Percentiles rank a stretch among this genome's conserved stretches.
phyloP scores from a whole-genome alignment of 1,139 yeast genomes.

The Candida sp. region DNA sequence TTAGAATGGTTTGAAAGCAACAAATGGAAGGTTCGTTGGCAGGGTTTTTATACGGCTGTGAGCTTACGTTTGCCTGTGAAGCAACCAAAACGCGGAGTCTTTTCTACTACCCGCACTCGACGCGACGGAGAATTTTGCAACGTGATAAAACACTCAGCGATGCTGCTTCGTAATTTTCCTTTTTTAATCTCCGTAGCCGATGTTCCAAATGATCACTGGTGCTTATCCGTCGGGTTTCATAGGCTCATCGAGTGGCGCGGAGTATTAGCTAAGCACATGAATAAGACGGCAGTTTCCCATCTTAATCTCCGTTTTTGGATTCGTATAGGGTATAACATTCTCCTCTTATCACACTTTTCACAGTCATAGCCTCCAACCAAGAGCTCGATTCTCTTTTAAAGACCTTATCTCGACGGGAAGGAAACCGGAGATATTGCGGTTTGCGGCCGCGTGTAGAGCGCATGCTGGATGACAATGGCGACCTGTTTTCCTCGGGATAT shows the following conservation, averaged over 20 bases:
- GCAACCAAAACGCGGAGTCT: background rate
- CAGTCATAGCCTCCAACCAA: too few relatives aligned
- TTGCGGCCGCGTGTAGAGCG: conserved; percentile 58
- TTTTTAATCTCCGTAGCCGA: background rate
- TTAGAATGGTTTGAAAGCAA: background rate
- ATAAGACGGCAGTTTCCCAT: too few relatives aligned
- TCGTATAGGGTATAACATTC: too few relatives aligned
- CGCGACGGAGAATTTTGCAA: background rate
- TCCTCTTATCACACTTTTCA: too few relatives aligned
- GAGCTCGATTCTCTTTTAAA: too few relatives aligned
- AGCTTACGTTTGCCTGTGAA: background rate
- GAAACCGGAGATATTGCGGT: conserved; percentile 59
- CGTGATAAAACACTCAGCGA: background rate
- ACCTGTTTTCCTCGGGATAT: conserved; percentile 48
- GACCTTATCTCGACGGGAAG: conserved; percentile 50
- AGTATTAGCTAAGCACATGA: too few relatives aligned
- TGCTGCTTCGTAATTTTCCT: background rate
- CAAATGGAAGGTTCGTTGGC: background rate
- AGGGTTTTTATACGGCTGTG: background rate
- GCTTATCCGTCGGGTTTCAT: too few relatives aligned
- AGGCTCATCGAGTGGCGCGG: too few relatives aligned
- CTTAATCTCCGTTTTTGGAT: too few relatives aligned
- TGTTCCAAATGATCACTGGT: too few relatives aligned
- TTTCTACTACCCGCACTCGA: background rate
- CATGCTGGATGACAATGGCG: conserved; percentile 50